Conservation (phyloP, 2,329 filamentous ascomycete species). For the Aspergillus tamarii region DNA sequence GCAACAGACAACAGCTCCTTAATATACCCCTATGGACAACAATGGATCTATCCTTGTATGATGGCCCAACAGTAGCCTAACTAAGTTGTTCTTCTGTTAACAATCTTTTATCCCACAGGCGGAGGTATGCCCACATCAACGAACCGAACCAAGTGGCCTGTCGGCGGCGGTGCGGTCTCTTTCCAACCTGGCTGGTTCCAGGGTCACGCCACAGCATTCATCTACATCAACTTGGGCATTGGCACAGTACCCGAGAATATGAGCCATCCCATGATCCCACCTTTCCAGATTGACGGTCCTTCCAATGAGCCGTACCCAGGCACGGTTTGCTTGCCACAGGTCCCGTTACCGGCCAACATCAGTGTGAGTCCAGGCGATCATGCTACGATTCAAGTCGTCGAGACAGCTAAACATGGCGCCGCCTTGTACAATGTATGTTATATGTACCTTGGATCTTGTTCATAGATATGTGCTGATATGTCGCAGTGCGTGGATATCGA, state of each 20-base stretch:
- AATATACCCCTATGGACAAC: conserved; percentile 82
- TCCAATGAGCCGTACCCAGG: conserved; percentile 83
- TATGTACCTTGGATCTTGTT: background rate
- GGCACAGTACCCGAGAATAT: conserved; percentile 83
- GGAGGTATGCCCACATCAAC: conserved; percentile 76
- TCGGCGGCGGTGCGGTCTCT: conserved; percentile 81
- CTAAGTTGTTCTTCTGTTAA: conserved; percentile 8
- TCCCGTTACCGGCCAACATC: conserved; percentile 75
- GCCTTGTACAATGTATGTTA: conserved; percentile 76
- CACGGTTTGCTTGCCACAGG: conserved; percentile 85
- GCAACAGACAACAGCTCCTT: conserved; percentile 46
- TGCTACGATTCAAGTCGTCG: conserved; percentile 87
- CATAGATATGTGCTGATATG: background rate
- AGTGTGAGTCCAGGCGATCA: conserved; percentile 79
- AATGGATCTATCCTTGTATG: conserved; percentile 95
- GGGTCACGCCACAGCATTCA: conserved; percentile 77
- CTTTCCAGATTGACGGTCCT: conserved; percentile 83
- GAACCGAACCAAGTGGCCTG: conserved; percentile 92
- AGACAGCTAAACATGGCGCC: conserved; percentile 81
- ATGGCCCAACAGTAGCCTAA: conserved; percentile 18
- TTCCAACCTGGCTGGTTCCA: conserved; percentile 96
- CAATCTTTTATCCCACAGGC: conserved; percentile 56
- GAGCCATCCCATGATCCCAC: conserved; percentile 77
- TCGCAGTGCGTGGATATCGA: conserved; percentile 89
- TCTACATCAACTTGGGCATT: conserved; percentile 91